These are phyloP conservation scores for Pelargonium australe DNA, from an alignment of 441 rosid genomes.

Conservation along the genomic window DNA sequence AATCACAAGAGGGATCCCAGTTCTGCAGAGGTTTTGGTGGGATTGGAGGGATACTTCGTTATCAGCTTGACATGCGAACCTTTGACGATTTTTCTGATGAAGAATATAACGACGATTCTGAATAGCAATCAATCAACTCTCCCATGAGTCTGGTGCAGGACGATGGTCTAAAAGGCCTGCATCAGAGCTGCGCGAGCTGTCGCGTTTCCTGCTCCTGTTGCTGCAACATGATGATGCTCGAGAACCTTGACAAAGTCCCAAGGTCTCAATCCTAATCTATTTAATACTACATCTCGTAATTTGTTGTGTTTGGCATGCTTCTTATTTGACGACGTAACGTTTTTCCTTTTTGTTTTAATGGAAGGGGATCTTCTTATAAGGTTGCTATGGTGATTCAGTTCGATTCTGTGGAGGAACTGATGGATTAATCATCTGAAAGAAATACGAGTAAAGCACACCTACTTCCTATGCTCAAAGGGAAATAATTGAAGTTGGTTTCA, in stretches of 20 bases:
- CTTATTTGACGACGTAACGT: no score
- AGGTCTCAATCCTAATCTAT: not conserved
- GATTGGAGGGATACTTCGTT: not conserved
- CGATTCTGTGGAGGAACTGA: not conserved
- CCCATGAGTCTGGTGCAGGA: not conserved
- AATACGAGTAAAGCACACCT: not conserved
- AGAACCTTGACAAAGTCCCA: not conserved
- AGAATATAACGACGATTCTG: constrained; percentile 1
- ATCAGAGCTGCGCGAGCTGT: not conserved
- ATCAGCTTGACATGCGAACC: not conserved
- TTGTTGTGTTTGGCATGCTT: not conserved
- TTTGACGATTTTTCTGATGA: not conserved
- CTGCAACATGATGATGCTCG: not conserved
- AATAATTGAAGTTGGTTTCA: not conserved
- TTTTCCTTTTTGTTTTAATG: no score
- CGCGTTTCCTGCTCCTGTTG: constrained; percentile 1
- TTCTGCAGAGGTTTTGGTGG: not conserved
- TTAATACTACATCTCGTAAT: no score
- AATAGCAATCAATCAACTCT: constrained; percentile 2
- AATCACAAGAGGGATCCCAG: not conserved
- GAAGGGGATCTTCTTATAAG: not conserved
- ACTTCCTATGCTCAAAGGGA: not conserved
- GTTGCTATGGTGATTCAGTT: not conserved
- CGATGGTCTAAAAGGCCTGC: not conserved
- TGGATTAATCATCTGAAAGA: not conserved